Conservation (phyloP, 192 early-diverging fungal species). For the Chytriomyces confervae region DNA sequence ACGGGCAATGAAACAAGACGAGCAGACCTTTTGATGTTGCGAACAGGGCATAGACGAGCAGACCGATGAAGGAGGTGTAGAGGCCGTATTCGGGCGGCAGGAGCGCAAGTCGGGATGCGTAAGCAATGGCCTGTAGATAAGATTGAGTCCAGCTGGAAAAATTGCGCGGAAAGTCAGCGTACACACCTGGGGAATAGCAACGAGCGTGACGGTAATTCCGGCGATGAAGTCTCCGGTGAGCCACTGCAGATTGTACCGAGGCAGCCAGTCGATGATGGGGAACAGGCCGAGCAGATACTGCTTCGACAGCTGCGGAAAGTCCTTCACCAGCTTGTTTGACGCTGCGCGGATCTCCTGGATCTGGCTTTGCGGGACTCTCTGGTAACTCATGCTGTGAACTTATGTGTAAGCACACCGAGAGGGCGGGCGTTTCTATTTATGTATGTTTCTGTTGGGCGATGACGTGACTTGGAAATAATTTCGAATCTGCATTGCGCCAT, state of each 20-base stretch:
- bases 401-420: no score
- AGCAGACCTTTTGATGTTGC: constrained; percentile 70
- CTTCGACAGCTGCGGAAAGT: background rate
- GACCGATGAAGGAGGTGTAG: constrained; percentile 76
- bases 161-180: background rate
- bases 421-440: no score
- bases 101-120: constrained; percentile 72
- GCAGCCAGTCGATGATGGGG: constrained; percentile 60
- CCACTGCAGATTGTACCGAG: constrained; percentile 69
- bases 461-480: no score
- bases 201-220: constrained; percentile 74
- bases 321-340: background rate
- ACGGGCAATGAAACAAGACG: no score
- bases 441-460: no score
- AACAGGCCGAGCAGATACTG: constrained; percentile 42
- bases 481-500: no score
- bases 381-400: background rate
- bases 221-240: constrained; percentile 70
- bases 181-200: constrained; percentile 71
- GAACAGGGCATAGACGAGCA: constrained; percentile 71
- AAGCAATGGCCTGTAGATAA: constrained; percentile 54
- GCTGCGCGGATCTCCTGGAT: background rate
- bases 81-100: constrained; percentile 77
- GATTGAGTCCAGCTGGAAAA: background rate
- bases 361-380: constrained; percentile 7